Evolutionary conservation across 2,329 filamentous ascomycete genomes (phyloP).

Genomic region (Aspergillus vadensis): DNA sequence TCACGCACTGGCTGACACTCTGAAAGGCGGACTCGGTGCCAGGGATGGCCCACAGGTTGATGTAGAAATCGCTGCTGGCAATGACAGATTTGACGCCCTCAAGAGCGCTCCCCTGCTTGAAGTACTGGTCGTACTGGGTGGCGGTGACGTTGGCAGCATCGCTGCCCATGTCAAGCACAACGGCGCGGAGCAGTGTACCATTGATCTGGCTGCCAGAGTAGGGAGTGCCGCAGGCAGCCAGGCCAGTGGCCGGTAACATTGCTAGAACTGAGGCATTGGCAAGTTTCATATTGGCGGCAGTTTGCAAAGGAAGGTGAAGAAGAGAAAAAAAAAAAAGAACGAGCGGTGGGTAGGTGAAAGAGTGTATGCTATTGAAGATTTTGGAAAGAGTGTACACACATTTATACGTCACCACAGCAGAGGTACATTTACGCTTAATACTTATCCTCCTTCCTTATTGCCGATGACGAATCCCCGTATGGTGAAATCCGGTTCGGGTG

Average conservation of each 20-base stretch:
- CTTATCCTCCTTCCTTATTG: background rate
- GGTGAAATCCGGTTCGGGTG: background rate
- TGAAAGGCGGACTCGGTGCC: conserved; percentile 3
- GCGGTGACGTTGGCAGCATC: conserved; percentile 1
- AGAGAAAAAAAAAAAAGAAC: background rate
- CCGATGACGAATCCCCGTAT: background rate
- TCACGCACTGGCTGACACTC: background rate
- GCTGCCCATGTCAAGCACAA: conserved; percentile 2
- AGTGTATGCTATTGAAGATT: background rate
- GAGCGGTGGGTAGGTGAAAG: background rate
- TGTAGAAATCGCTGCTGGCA: background rate
- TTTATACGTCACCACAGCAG: background rate
- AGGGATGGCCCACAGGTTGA: conserved; percentile 3
- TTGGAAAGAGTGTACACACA: too few species aligned
- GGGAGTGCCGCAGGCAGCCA: background rate
- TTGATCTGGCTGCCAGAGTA: background rate
- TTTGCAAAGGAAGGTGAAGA: background rate
- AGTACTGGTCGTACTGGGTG: conserved; percentile 2
- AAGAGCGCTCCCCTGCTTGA: conserved; percentile 2
- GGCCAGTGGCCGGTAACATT: conserved; percentile 1
- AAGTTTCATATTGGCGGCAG: background rate
- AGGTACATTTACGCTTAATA: too few species aligned
- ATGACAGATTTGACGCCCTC: conserved; percentile 1
- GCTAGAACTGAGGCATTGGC: background rate
- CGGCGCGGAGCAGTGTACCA: background rate